Base-by-base conservation (phyloP, 805 yeast species). In the Sugiyamaella marilandica region DNA sequence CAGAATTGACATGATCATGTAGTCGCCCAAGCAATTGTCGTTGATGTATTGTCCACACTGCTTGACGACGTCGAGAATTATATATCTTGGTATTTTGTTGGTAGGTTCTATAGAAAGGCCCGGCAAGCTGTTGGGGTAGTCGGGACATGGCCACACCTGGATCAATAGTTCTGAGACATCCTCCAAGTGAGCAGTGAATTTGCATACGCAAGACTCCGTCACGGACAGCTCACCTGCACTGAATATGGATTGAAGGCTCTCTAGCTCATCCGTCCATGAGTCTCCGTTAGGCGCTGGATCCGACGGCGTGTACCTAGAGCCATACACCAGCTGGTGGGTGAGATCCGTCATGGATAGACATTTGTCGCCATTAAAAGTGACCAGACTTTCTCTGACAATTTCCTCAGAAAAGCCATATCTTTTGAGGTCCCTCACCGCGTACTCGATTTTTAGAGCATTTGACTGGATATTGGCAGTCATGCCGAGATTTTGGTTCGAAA, bases 191-290 rank as follows among this genome's bases (percentile, higher is more conserved):
- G 58, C 46, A 2, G 21, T 50, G 45, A 59, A 19, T n/a, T 41
- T 41, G 37, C 58, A 16, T 11, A 39, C 45, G 48, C 62, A 56
- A 3, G 49, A 13, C 8, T 44, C 47, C 1, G 33, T 37, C 8
- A 44, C 49, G 11, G 13, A 16, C 24, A 80, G 59, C 18, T 68
- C 62, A 16, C 76, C 79, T n/a, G 75, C 76, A 11, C 26, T 10
- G 51, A 82, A 85, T 19, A 88, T 80, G 37, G 83, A 76, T 18
- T 70, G 64, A 54, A 91, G 68, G 46, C 89, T 82, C 53, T 84
- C 89, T 13, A 83, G 63, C 62, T 91, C 97, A 63, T 86, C 86
- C 0, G 71, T 65, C 97, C 97, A 91, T 10, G 78, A 62, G 4
- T 73, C 79, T 14, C 19, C 10, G 16, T 14, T 8, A 3, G 29